These are phyloP conservation scores for Chaetomium tenue DNA, from an alignment of 495 filamentous ascomycete genomes.

Conservation along the genomic window DNA sequence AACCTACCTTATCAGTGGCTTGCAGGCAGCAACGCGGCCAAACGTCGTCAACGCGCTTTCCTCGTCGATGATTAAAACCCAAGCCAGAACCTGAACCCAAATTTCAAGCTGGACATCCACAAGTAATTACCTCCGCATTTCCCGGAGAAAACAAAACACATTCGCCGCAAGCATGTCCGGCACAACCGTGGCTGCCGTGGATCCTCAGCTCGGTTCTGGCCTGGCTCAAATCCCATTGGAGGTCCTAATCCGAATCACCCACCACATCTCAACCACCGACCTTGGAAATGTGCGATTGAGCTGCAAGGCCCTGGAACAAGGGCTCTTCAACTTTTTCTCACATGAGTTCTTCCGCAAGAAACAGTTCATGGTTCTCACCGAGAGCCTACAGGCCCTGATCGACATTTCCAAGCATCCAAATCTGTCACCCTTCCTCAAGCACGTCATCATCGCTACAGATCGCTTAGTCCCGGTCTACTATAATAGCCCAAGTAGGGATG, in stretches of 20 bases:
- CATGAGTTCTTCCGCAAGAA: slow-evolving; percentile 56
- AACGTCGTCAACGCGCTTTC: background rate
- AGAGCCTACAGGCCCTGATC: slow-evolving; percentile 50
- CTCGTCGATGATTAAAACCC: background rate
- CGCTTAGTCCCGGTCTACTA: background rate
- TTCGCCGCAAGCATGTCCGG: background rate
- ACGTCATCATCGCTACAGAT: slow-evolving; percentile 52
- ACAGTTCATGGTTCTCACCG: slow-evolving; percentile 53
- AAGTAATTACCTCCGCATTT: background rate
- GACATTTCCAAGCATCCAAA: slow-evolving; percentile 52
- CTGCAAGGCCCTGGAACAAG: slow-evolving; percentile 47
- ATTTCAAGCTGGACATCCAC: background rate
- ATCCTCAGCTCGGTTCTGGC: slow-evolving; percentile 15
- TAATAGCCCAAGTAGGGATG: background rate
- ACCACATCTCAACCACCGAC: slow-evolving; percentile 44
- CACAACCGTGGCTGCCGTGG: background rate
- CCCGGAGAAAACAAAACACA: background rate
- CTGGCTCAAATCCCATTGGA: slow-evolving; percentile 41
- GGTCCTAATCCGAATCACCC: slow-evolving; percentile 44
- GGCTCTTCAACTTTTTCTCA: slow-evolving; percentile 47
- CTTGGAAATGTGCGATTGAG: slow-evolving; percentile 47
- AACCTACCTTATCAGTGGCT: background rate
- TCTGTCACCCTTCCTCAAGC: slow-evolving; percentile 41
- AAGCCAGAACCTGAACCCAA: background rate
- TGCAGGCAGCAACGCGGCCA: background rate